These are phyloP conservation scores for Gynostemma pentaphyllum DNA, from an alignment of 306 rosid genomes.

Conservation along the genomic window DNA sequence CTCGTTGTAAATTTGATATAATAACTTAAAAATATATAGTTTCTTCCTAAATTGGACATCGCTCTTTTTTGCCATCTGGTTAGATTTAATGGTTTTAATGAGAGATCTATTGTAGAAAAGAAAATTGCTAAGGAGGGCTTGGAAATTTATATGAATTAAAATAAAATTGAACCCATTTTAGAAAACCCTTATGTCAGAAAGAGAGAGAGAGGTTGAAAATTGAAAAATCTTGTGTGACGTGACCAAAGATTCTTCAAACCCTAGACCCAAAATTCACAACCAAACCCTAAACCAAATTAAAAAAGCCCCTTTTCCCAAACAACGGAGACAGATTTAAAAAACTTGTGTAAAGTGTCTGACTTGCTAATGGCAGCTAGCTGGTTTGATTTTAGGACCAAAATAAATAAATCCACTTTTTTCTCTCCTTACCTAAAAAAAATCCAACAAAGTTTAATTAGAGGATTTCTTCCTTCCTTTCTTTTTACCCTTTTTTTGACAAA, in stretches of 20 bases:
- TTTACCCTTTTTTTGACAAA: neutral
- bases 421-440: no score
- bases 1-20: no score
- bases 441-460: no score
- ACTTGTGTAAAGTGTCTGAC: constrained; percentile 13
- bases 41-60: neutral
- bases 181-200: constrained; percentile 12
- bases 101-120: neutral
- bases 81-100: neutral
- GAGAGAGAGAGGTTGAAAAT: constrained; percentile 3
- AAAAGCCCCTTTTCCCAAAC: constrained; percentile 9
- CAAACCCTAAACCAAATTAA: constrained; percentile 6
- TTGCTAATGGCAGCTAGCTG: neutral
- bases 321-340: constrained; percentile 4
- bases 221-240: constrained; percentile 13
- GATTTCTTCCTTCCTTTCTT: neutral
- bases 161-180: neutral
- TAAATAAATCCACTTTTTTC: neutral
- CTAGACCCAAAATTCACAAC: constrained; percentile 3
- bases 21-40: no score
- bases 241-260: constrained; percentile 15
- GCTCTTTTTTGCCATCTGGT: neutral
- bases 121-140: neutral
- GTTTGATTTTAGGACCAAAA: neutral
- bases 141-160: neutral